Evolutionary conservation across 2,329 filamentous ascomycete genomes (phyloP).

Genomic region (Stemphylium vesicarium): DNA sequence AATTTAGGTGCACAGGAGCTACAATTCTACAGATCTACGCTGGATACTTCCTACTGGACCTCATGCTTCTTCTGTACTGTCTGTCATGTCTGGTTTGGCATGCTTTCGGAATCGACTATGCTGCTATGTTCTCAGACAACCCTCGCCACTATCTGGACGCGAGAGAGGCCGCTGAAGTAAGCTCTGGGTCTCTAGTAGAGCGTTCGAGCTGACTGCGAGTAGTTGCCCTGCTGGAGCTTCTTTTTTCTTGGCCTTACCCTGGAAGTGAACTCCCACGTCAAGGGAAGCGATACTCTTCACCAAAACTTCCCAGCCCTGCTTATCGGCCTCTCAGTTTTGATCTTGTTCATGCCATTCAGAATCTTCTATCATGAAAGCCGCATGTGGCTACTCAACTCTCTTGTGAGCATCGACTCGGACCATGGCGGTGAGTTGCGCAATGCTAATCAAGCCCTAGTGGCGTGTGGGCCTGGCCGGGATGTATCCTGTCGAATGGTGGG

Average conservation of each 20-base stretch:
- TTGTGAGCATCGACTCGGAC: conserved; percentile 60
- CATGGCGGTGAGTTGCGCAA: conserved; percentile 32
- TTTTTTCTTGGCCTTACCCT: not conserved
- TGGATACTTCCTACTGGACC: not conserved
- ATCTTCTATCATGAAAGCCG: conserved; percentile 75
- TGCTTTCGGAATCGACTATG: not conserved
- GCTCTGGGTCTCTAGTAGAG: not conserved
- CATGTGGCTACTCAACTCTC: conserved; percentile 82
- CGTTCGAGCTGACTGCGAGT: not conserved
- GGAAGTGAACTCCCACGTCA: conserved; percentile 69
- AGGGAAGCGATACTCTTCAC: conserved; percentile 70
- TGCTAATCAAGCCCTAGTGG: conserved; percentile 61
- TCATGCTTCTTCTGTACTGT: not conserved
- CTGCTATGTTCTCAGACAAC: not conserved
- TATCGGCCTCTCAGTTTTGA: conserved; percentile 67
- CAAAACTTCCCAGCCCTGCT: conserved; percentile 84
- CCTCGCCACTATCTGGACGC: not conserved
- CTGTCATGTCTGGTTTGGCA: not conserved
- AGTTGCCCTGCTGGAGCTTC: not conserved
- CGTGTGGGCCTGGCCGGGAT: conserved; percentile 82
- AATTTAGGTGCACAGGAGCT: not conserved
- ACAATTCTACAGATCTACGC: not conserved
- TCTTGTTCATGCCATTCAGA: conserved; percentile 76
- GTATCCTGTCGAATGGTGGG: conserved; percentile 90
- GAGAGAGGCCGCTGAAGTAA: not conserved